Evolutionary conservation across 371 early-diverging fungal species (phyloP).

Genomic region (Fennellomyces sp.): DNA sequence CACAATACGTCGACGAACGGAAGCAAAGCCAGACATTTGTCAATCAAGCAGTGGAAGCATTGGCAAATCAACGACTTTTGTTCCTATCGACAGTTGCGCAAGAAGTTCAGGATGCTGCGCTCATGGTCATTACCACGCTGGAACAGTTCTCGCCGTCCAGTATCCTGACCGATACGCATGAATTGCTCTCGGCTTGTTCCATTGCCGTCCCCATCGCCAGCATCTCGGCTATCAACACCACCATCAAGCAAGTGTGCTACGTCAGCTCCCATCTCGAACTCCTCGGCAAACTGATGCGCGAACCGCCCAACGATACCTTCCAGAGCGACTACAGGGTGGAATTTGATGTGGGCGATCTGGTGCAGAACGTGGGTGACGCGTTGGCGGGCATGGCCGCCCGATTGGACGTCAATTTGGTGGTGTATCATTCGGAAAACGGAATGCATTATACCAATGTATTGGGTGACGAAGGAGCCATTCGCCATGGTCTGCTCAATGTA

Average conservation of each 20-base stretch:
- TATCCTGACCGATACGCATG: slow-evolving; percentile 45
- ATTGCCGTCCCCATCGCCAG: slow-evolving; percentile 57
- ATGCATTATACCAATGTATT: slow-evolving; percentile 58
- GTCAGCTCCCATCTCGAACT: slow-evolving; percentile 37
- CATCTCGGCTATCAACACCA: slow-evolving; percentile 46
- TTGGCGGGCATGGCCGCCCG: slow-evolving; percentile 64
- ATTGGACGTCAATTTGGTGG: slow-evolving; percentile 59
- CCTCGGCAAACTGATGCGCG: slow-evolving; percentile 17
- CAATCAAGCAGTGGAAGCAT: slow-evolving; percentile 23
- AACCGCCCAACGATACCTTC: slow-evolving; percentile 1
- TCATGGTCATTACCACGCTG: slow-evolving; percentile 53
- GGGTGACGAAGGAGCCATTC: slow-evolving; percentile 60
- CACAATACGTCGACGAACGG: slow-evolving; percentile 11
- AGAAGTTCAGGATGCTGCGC: slow-evolving; percentile 55
- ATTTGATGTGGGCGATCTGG: slow-evolving; percentile 65
- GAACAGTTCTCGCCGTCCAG: slow-evolving; percentile 53
- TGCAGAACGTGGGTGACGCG: slow-evolving; percentile 67
- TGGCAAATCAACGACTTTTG: slow-evolving; percentile 20
- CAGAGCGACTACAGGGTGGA: slow-evolving; percentile 21
- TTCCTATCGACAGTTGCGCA: slow-evolving; percentile 45
- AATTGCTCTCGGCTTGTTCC: slow-evolving; percentile 54
- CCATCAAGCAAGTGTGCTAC: slow-evolving; percentile 42
- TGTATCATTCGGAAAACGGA: slow-evolving; percentile 62
- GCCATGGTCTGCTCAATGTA: slow-evolving; percentile 63
- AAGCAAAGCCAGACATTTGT: slow-evolving; percentile 15